Evolutionary conservation across 306 rosid genomes (phyloP).

Genomic region (Bauhinia variegata): DNA sequence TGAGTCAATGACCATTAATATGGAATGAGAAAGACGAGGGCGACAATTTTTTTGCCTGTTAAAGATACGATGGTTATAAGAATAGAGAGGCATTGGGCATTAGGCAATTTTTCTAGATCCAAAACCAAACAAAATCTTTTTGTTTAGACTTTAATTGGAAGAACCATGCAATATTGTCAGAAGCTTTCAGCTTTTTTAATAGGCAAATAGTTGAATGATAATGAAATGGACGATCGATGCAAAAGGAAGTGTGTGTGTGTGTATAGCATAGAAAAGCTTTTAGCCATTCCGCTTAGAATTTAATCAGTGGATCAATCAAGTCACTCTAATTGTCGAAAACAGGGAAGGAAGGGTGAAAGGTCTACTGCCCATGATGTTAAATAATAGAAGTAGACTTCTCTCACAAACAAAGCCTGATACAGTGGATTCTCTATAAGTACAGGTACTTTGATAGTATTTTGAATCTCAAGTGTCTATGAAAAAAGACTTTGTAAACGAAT

Average conservation of each 20-base stretch:
- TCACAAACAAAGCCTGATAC: too few species aligned
- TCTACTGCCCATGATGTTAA: conserved; percentile 51
- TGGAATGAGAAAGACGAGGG: conserved; percentile 43
- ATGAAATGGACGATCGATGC: conserved; percentile 23
- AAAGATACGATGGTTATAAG: conserved; percentile 31
- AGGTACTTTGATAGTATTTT: too few species aligned
- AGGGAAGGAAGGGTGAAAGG: conserved; percentile 50
- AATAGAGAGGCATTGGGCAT: neutral
- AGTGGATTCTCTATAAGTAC: too few species aligned
- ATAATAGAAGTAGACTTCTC: conserved; percentile 31
- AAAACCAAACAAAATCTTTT: conserved; percentile 28
- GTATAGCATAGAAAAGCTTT: conserved; percentile 42
- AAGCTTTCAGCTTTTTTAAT: conserved; percentile 32
- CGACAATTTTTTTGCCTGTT: conserved; percentile 34
- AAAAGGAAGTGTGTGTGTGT: too few species aligned
- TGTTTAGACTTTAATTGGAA: conserved; percentile 22
- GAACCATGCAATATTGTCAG: conserved; percentile 72
- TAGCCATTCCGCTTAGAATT: conserved; percentile 49
- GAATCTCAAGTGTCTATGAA: too few species aligned
- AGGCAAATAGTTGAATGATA: conserved; percentile 31
- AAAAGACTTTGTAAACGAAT: too few species aligned
- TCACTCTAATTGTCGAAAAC: conserved; percentile 60
- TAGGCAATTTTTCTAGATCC: conserved; percentile 19
- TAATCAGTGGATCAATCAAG: conserved; percentile 76
- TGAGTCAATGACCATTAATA: too few species aligned